Percentiles rank a stretch among this genome's conserved stretches.
Evolutionary conservation across 2,329 filamentous ascomycete genomes (phyloP).

Genomic region (Fusarium sp.): DNA sequence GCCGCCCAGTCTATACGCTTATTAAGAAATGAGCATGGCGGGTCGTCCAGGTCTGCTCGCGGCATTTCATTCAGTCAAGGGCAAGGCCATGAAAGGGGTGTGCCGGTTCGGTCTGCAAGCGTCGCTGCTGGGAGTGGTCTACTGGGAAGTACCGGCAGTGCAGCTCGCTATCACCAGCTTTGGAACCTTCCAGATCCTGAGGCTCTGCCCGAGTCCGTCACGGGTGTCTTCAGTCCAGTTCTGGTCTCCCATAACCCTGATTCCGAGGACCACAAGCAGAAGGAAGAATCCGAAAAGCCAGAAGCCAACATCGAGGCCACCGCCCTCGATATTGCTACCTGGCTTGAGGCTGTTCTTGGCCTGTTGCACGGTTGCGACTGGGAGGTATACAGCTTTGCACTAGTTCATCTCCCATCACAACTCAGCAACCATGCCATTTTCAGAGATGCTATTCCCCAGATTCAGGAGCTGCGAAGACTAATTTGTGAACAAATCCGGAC

Average conservation of each 20-base stretch:
- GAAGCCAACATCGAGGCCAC: constrained; percentile 51
- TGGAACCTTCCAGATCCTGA: constrained; percentile 70
- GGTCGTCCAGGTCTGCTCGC: constrained; percentile 55
- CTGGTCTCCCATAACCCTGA: constrained; percentile 56
- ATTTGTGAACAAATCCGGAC: constrained; percentile 86
- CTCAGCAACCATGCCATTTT: constrained; percentile 92
- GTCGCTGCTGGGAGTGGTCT: constrained; percentile 48
- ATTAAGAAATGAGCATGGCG: constrained; percentile 58
- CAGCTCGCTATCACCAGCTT: constrained; percentile 59
- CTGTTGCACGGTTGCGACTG: constrained; percentile 83
- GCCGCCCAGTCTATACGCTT: constrained; percentile 57
- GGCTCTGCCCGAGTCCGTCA: constrained; percentile 62
- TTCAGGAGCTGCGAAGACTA: constrained; percentile 79
- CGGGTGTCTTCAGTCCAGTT: constrained; percentile 60
- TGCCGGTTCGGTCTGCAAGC: constrained; percentile 56
- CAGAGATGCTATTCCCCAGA: constrained; percentile 75
- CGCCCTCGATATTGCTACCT: constrained; percentile 70
- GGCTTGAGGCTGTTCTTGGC: constrained; percentile 81
- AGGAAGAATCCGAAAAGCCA: constrained; percentile 19
- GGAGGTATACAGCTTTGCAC: constrained; percentile 91
- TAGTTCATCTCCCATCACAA: constrained; percentile 88
- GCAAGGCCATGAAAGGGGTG: constrained; percentile 56
- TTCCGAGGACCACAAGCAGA: constrained; percentile 23
- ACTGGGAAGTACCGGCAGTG: constrained; percentile 45
- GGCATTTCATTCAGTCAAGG: constrained; percentile 64